Evolutionary conservation across 2,329 filamentous ascomycete genomes (phyloP), one percentile per base, ranked within the genome.

Genomic region (Fusarium solani-melongenae): DNA sequence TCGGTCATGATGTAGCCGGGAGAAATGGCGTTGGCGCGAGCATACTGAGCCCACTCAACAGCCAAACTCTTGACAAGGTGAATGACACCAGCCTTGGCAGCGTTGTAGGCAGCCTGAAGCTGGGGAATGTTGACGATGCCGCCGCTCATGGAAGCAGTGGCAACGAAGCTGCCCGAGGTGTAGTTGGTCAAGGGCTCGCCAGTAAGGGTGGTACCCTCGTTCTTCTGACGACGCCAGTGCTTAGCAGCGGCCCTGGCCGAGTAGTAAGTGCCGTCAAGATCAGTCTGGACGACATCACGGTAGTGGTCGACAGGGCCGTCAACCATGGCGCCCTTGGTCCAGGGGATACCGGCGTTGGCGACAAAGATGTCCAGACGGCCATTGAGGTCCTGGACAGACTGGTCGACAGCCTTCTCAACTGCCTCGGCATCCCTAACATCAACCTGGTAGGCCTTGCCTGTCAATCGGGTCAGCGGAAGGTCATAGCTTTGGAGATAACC

Each of bases 191-290:
- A 62, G 41, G 71, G 61, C 22, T 78, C 62, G 10, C 76, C 76
- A 3, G 71, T 51, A 10, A 71, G 62, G 31, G 67, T 71, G 20
- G 89, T 91, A 11, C 90, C 88, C 77, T 93, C 89, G 70, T 86
- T 82, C 83, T 91, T 91, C 80, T 94, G 92, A 27, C 90, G 85
- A 46, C 90, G 84, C 86, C 91, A 95, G 81, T 93, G 89, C 67
- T 86, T 84, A 6, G 90, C 92, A 0, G 92, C 92, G 0, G 89
- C 90, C 73, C 88, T 88, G 39, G 92, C 93, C 78, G 90, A 92
- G 86, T 93, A 95, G 82, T 92, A 94, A 29, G 91, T 92, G 51
- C 92, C 91, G 79, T 94, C 92, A 15, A 95, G 82, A 80, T 95
- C 92, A 27, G 91, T 92, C 60, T 86, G 83, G 64, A 94, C 85